phyloP scores from a whole-genome alignment of 2,329 filamentous ascomycete species.

The Sarocladium strictum region DNA sequence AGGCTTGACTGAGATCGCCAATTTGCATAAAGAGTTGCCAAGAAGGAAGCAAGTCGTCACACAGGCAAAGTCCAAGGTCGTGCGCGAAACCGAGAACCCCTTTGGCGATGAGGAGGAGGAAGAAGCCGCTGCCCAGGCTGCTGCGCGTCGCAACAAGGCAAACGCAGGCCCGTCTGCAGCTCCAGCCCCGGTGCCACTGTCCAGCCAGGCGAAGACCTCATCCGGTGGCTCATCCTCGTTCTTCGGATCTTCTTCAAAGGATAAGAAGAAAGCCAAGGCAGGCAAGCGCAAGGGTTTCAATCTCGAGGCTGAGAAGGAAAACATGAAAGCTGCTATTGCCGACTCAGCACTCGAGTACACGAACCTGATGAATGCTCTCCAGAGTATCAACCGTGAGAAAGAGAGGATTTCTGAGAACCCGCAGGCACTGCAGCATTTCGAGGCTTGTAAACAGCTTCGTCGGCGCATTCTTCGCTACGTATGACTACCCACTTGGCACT shows the following conservation, averaged over 20 bases:
- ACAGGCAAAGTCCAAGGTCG: slow-evolving; percentile 74
- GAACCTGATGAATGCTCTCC: slow-evolving; percentile 80
- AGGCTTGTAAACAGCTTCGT: slow-evolving; percentile 78
- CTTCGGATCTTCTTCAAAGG: slow-evolving; percentile 21
- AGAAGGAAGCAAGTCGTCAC: slow-evolving; percentile 65
- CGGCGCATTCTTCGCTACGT: slow-evolving; percentile 81
- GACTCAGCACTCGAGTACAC: slow-evolving; percentile 86
- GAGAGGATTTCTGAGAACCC: slow-evolving; percentile 83
- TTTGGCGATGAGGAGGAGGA: slow-evolving; percentile 63
- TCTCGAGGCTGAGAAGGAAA: slow-evolving; percentile 78
- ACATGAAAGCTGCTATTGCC: slow-evolving; percentile 83
- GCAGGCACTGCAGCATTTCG: slow-evolving; percentile 70
- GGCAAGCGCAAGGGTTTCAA: slow-evolving; percentile 66
- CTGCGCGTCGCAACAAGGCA: slow-evolving; percentile 12
- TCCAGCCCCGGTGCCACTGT: slow-evolving; percentile 16
- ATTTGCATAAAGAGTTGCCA: slow-evolving; percentile 66
- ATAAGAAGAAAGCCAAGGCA: slow-evolving; percentile 42
- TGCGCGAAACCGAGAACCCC: slow-evolving; percentile 72
- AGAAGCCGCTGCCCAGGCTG: slow-evolving; percentile 29
- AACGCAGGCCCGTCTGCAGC: slow-evolving; percentile 15
- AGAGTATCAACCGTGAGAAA: slow-evolving; percentile 83
- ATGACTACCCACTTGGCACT: slow-evolving; percentile 18
- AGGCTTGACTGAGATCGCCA: slow-evolving; percentile 74
- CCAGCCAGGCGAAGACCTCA: slow-evolving; percentile 15
- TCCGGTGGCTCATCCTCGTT: slow-evolving; percentile 14